Conservation (phyloP, 139 green algal genomes). For the Nannochloris sp. region DNA sequence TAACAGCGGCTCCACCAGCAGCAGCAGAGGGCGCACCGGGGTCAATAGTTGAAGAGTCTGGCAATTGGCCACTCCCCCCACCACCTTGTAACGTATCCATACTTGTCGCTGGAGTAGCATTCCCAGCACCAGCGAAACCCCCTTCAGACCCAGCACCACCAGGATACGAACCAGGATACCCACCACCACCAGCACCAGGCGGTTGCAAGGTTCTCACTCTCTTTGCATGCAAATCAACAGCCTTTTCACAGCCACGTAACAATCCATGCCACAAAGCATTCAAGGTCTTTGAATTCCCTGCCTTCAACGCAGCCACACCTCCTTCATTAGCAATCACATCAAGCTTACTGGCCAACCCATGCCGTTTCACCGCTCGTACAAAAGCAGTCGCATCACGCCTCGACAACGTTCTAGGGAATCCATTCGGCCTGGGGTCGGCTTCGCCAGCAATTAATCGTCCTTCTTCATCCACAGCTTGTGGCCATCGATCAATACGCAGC, state of each 20-base stretch:
- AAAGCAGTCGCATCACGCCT: constrained; percentile 59
- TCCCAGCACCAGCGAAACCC: neutral
- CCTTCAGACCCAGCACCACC: neutral
- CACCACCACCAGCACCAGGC: neutral
- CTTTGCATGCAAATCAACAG: constrained; percentile 1
- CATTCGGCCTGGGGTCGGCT: neutral
- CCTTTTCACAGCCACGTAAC: constrained; percentile 38
- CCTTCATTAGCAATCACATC: constrained; percentile 38
- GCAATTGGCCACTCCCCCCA: neutral
- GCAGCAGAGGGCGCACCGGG: neutral
- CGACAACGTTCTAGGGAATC: constrained; percentile 26
- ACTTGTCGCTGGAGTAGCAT: neutral
- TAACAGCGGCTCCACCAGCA: neutral
- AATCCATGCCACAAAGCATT: constrained; percentile 43
- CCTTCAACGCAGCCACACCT: constrained; percentile 27
- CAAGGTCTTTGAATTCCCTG: neutral
- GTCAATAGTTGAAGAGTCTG: no score
- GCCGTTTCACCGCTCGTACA: constrained; percentile 47
- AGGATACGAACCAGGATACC: no score
- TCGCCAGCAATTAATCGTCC: neutral
- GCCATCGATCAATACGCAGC: constrained; percentile 63
- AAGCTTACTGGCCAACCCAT: constrained; percentile 24
- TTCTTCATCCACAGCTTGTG: constrained; percentile 12
- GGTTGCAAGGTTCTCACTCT: neutral
- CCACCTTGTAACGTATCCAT: no score